These are phyloP conservation scores for Bryoerythrophyllum caledonicum DNA, from an alignment of 225 moss, liverwort and hornwort species.

Conservation along the genomic window DNA sequence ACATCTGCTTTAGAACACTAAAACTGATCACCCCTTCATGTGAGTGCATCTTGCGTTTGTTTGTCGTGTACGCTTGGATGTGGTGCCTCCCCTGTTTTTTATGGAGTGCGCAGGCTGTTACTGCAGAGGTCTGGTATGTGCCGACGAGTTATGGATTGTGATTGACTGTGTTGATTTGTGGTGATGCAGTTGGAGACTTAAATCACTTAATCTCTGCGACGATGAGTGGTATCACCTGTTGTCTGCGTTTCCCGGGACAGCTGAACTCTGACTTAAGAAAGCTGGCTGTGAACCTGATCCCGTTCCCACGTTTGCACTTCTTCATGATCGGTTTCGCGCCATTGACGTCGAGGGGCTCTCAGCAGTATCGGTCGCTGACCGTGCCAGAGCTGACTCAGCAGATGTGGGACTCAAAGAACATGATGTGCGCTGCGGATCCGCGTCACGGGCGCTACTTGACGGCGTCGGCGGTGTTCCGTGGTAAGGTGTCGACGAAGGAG, in stretches of 20 bases:
- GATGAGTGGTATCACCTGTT: slow-evolving; percentile 54
- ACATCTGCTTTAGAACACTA: slow-evolving; percentile 37
- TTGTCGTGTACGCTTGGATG: too few species aligned
- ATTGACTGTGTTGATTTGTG: not conserved
- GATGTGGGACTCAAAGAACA: slow-evolving; percentile 67
- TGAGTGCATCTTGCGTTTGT: not conserved
- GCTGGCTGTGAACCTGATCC: slow-evolving; percentile 54
- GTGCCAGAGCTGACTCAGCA: slow-evolving; percentile 58
- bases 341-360: slow-evolving; percentile 43
- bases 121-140: not conserved
- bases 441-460: slow-evolving; percentile 55
- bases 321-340: slow-evolving; percentile 60
- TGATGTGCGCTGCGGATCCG: slow-evolving; percentile 63
- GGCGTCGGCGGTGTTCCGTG: slow-evolving; percentile 56
- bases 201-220: slow-evolving; percentile 50
- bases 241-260: slow-evolving; percentile 48
- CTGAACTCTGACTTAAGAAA: slow-evolving; percentile 57
- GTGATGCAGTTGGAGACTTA: slow-evolving; percentile 25
- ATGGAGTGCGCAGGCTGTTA: not conserved
- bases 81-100: not conserved
- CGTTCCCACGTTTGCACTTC: slow-evolving; percentile 48
- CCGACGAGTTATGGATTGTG: too few species aligned
- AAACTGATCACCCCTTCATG: slow-evolving; percentile 36
- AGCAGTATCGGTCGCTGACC: slow-evolving; percentile 50
- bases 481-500: slow-evolving; percentile 62